A percentile compares a stretch with the other conserved stretches of the same genome.
These are phyloP conservation scores for Xylariaceae sp. DNA, from an alignment of 2,329 filamentous ascomycete genomes.

Conservation along the genomic window DNA sequence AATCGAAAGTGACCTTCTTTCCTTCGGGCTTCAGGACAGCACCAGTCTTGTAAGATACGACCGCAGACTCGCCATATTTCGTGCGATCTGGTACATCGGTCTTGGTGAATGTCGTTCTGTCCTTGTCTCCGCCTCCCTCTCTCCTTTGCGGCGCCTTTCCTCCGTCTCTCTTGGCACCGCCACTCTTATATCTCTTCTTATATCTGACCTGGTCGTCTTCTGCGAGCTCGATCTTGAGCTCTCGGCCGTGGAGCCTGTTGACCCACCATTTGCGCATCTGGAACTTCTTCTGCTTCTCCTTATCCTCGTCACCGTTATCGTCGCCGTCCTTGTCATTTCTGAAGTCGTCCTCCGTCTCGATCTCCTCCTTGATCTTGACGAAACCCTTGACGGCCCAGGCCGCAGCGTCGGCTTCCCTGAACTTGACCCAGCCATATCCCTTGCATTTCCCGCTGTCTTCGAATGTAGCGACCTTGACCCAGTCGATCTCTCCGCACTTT, in stretches of 20 bases:
- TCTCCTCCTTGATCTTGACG: slow-evolving; percentile 61
- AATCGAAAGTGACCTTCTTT: slow-evolving; percentile 16
- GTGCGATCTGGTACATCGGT: slow-evolving; percentile 1
- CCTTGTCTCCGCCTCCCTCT: slow-evolving; percentile 2
- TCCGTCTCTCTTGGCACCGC: slow-evolving; percentile 41
- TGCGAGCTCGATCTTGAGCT: slow-evolving; percentile 84
- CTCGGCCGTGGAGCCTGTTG: slow-evolving; percentile 73
- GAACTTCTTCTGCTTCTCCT: slow-evolving; percentile 46
- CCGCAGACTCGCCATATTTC: slow-evolving; percentile 12
- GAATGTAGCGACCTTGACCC: slow-evolving; percentile 87
- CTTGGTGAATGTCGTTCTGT: slow-evolving; percentile 2
- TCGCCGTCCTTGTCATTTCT: slow-evolving; percentile 32
- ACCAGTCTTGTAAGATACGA: slow-evolving; percentile 15
- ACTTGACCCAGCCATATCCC: slow-evolving; percentile 93
- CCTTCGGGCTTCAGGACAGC: slow-evolving; percentile 15
- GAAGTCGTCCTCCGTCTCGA: slow-evolving; percentile 59
- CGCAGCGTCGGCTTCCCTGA: slow-evolving; percentile 71
- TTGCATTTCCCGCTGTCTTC: slow-evolving; percentile 98
- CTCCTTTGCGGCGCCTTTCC: slow-evolving; percentile 3
- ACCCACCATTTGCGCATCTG: slow-evolving; percentile 74
- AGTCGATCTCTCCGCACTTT: slow-evolving; percentile 76
- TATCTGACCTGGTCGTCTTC: slow-evolving; percentile 87
- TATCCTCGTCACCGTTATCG: slow-evolving; percentile 34
- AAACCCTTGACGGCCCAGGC: slow-evolving; percentile 76
- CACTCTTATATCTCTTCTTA: slow-evolving; percentile 88